phyloP scores from a whole-genome alignment of 495 filamentous ascomycete species.

The Venustampulla echinocandica region DNA sequence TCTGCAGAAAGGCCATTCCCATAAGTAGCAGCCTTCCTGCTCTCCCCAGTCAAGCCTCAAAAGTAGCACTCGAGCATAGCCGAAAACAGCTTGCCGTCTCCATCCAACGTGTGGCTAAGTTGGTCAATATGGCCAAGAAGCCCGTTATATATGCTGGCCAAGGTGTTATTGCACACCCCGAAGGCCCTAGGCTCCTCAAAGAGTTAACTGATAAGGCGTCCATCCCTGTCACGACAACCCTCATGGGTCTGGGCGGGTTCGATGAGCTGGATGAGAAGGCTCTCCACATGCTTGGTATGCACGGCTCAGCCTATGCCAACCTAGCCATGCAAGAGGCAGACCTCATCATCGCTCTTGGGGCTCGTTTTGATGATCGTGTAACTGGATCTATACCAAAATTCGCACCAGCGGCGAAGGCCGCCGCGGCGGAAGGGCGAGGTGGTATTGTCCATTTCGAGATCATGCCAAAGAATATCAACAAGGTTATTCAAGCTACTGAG shows the following conservation, averaged over 20 bases:
- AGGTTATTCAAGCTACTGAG: conserved; percentile 74
- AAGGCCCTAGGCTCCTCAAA: conserved; percentile 57
- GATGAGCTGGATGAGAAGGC: conserved; percentile 70
- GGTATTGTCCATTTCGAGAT: conserved; percentile 79
- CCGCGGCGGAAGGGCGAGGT: conserved; percentile 60
- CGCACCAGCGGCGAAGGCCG: conserved; percentile 56
- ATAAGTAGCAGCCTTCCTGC: conserved; percentile 52
- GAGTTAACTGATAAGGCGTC: conserved; percentile 63
- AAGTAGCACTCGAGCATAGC: conserved; percentile 51
- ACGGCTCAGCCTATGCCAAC: conserved; percentile 72
- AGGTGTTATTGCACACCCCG: conserved; percentile 53
- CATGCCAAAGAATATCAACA: conserved; percentile 83
- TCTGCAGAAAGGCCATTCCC: conserved; percentile 60
- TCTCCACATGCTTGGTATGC: conserved; percentile 79
- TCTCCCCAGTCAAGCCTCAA: conserved; percentile 60
- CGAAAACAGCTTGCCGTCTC: conserved; percentile 47
- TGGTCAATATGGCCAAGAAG: conserved; percentile 68
- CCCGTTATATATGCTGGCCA: conserved; percentile 71
- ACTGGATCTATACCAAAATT: conserved; percentile 57
- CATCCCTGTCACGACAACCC: conserved; percentile 70
- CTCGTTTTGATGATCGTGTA: conserved; percentile 72
- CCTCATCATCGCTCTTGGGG: conserved; percentile 67
- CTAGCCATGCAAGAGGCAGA: conserved; percentile 72
- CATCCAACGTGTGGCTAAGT: conserved; percentile 52
- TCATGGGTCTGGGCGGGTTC: conserved; percentile 69